Evolutionary conservation across 2,329 filamentous ascomycete genomes (phyloP).

Genomic region (Botrytis fabae): DNA sequence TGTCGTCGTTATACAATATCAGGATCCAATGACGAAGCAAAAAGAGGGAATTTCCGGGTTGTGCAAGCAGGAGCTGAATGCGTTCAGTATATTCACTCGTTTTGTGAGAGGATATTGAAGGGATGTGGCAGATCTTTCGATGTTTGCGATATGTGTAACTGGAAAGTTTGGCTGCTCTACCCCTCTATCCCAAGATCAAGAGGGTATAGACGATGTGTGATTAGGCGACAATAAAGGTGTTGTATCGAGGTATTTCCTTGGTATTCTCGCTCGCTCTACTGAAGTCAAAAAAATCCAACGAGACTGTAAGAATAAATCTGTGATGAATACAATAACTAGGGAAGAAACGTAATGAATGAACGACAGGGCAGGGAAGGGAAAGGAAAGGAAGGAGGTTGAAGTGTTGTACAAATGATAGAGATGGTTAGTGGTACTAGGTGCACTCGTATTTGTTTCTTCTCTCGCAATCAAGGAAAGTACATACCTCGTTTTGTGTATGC

Average conservation of each 20-base stretch:
- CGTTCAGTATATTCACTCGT: not conserved
- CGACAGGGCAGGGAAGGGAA: not conserved
- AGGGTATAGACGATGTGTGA: not conserved
- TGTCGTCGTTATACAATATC: constrained; percentile 2
- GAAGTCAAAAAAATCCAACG: not conserved
- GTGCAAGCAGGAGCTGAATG: not conserved
- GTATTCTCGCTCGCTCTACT: not conserved
- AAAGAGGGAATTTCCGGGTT: not conserved
- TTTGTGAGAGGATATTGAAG: not conserved
- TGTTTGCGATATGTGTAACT: not conserved
- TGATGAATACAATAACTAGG: not conserved
- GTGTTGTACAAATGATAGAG: not conserved
- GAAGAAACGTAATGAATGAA: not conserved
- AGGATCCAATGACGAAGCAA: not conserved
- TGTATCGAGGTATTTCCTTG: not conserved
- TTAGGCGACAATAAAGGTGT: not conserved
- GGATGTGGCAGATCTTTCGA: constrained; percentile 1
- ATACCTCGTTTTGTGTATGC: not conserved
- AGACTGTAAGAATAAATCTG: not conserved
- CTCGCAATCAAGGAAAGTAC: not conserved
- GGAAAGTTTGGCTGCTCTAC: not conserved
- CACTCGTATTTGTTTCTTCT: not conserved
- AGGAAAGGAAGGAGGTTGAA: not conserved
- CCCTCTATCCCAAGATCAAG: not conserved
- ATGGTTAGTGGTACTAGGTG: not conserved